A percentile compares a stretch with the other conserved stretches of the same genome.
Evolutionary conservation across 208 protist genomes (phyloP).

Genomic region (Trypanosoma melophagium): DNA sequence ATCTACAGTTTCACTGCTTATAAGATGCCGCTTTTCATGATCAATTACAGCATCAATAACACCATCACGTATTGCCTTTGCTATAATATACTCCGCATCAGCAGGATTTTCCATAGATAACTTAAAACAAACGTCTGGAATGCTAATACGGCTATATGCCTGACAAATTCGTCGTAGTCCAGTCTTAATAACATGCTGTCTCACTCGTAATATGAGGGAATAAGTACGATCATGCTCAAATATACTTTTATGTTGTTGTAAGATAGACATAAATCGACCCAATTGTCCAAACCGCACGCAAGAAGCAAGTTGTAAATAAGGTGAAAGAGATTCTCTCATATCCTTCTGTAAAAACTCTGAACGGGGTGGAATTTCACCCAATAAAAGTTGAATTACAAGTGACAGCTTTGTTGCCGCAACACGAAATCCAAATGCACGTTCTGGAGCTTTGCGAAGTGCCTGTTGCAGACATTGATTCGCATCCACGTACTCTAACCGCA

Average conservation of each 20-base stretch:
- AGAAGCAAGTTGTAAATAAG: slow-evolving; percentile 95
- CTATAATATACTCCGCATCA: slow-evolving; percentile 97
- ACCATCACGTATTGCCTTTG: slow-evolving; percentile 97
- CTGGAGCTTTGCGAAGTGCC: slow-evolving; percentile 96
- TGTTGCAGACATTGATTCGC: slow-evolving; percentile 92
- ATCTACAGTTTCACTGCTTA: slow-evolving; percentile 93
- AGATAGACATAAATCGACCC: slow-evolving; percentile 88
- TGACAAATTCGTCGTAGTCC: slow-evolving; percentile 96
- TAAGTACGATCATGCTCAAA: slow-evolving; percentile 96
- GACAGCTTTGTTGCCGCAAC: slow-evolving; percentile 93
- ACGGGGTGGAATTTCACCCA: slow-evolving; percentile 97
- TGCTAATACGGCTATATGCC: slow-evolving; percentile 96
- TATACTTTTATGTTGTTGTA: slow-evolving; percentile 84
- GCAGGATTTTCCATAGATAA: slow-evolving; percentile 94
- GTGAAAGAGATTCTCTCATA: slow-evolving; percentile 85
- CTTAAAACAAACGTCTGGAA: slow-evolving; percentile 95
- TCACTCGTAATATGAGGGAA: slow-evolving; percentile 94
- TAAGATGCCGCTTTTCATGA: slow-evolving; percentile 90
- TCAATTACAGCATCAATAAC: slow-evolving; percentile 97
- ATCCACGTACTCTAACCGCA: slow-evolving; percentile 96
- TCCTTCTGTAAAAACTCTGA: slow-evolving; percentile 87
- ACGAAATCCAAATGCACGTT: slow-evolving; percentile 93
- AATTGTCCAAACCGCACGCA: slow-evolving; percentile 95
- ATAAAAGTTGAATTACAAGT: slow-evolving; percentile 96
- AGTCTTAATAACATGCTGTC: slow-evolving; percentile 98